phyloP scores from a whole-genome alignment of 108 stramenopile genomes.

The Parmales sp. region DNA sequence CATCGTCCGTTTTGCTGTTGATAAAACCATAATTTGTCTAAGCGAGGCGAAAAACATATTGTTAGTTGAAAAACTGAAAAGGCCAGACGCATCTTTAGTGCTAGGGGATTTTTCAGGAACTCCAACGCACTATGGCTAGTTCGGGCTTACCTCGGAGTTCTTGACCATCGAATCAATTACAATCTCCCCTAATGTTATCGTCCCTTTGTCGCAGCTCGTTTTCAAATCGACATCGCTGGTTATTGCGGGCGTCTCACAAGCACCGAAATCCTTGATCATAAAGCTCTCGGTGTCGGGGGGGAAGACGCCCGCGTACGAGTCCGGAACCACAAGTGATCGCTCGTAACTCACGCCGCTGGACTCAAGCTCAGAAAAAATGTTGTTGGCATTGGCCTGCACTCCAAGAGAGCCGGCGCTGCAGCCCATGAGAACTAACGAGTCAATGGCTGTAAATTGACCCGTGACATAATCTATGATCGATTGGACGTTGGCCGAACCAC shows the following conservation, averaged over 20 bases:
- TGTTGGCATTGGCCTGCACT: background rate
- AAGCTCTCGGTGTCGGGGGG: background rate
- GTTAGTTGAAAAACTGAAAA: too few species aligned
- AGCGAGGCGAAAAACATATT: too few species aligned
- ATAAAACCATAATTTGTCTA: background rate
- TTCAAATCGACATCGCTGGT: background rate
- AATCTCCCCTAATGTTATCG: conserved; percentile 2
- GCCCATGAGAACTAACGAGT: background rate
- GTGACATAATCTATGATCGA: background rate
- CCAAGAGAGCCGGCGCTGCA: conserved; percentile 3
- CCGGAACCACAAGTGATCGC: background rate
- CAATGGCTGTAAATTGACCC: background rate
- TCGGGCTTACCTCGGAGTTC: background rate
- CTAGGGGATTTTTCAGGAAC: too few species aligned
- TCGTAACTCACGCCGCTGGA: background rate
- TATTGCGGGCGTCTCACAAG: background rate
- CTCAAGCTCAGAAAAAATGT: background rate
- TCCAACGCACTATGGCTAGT: too few species aligned
- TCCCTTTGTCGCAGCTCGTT: background rate
- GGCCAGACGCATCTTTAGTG: too few species aligned
- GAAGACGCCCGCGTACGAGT: conserved; percentile 6
- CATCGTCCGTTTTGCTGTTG: conserved; percentile 4
- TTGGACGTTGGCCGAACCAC: background rate
- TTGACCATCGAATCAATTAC: background rate
- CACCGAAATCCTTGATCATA: conserved; percentile 4